Evolutionary conservation across 108 stramenopile species (phyloP), one percentile per base, ranked within the genome.

Genomic region (Cyclotella baltica): DNA sequence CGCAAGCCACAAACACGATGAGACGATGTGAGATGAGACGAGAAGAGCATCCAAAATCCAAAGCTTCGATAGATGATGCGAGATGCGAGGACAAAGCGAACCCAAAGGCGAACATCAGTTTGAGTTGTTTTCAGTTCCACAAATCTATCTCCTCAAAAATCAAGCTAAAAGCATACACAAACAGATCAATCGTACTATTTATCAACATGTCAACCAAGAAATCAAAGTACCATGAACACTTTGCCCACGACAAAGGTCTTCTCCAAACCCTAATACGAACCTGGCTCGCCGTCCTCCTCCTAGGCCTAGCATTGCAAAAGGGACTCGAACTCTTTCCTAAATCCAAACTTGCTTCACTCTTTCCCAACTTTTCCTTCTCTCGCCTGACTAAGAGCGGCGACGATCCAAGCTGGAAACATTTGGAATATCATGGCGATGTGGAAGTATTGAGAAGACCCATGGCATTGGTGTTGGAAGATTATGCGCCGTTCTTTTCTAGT

Each of bases 361-460:
- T 29, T 28, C 38, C 65, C 28, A 28, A 10, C 4, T 66, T 53
- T 48, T 68, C 51, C 67, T n/a, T 48, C 28, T 48, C 29, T n/a
- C 43, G 8, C 1, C 38, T 10, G 18, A 18, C 51, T 18, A 37
- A 3, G 6, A 18, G 27, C 13, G 34, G 20, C 15, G 27, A 33
- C 61, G 62, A 71, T 55, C 16, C 58, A 22, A 53, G n/a, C 11
- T 77, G 77, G 77, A 71, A 25, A 1, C 77, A 77, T 37, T 47
- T 77, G 22, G 77, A 77, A 43, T 63, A 47, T 50, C 69, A 77
- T 25, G 77, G 70, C 29, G 77, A 71, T 11, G 62, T 77, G 46
- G 77, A 77, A 33, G 38, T 71, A 31, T 28, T 77, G 61, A 29
- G 61, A 19, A 58, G 77, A 16, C 28, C 68, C n/a, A 77, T 77